Evolutionary conservation across 75 land plant genomes (phyloP).

Genomic region (Larix kaempferi): DNA sequence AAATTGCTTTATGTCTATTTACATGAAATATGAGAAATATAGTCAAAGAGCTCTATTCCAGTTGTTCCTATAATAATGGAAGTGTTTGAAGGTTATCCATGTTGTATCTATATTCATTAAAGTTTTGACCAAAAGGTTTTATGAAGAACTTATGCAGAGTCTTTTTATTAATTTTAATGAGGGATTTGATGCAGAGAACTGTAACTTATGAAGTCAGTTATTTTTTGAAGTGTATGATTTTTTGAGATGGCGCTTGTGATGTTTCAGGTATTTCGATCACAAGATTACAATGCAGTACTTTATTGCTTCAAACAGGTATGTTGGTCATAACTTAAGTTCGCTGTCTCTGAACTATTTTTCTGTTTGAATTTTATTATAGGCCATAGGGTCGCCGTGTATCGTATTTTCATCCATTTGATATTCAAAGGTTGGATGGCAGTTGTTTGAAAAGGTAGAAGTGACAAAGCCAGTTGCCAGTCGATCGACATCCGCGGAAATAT

Average conservation of each 20-base stretch:
- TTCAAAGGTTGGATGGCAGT: slow-evolving; percentile 32
- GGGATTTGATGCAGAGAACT: no score
- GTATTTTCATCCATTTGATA: neutral
- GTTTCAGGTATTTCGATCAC: slow-evolving; percentile 89
- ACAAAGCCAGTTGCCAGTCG: slow-evolving; percentile 95
- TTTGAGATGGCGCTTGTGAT: neutral
- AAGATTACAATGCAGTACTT: slow-evolving; percentile 80
- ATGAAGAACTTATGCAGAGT: no score
- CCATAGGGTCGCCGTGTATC: neutral
- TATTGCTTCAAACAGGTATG: slow-evolving; percentile 87
- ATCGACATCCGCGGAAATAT: slow-evolving; percentile 88
- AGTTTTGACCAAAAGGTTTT: no score
- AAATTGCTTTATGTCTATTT: no score
- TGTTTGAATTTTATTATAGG: neutral
- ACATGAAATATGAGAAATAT: no score
- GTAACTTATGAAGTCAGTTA: neutral
- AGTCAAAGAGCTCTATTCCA: no score
- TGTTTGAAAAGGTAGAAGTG: slow-evolving; percentile 98
- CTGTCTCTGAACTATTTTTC: slow-evolving; percentile 4
- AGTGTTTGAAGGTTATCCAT: neutral
- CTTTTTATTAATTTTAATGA: no score
- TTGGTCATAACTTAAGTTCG: neutral
- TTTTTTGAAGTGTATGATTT: neutral
- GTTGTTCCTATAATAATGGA: neutral
- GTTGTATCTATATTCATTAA: neutral